Evolutionary conservation across 1,284 basidiomycete species (phyloP).

Genomic region (Ustilago sp.): DNA sequence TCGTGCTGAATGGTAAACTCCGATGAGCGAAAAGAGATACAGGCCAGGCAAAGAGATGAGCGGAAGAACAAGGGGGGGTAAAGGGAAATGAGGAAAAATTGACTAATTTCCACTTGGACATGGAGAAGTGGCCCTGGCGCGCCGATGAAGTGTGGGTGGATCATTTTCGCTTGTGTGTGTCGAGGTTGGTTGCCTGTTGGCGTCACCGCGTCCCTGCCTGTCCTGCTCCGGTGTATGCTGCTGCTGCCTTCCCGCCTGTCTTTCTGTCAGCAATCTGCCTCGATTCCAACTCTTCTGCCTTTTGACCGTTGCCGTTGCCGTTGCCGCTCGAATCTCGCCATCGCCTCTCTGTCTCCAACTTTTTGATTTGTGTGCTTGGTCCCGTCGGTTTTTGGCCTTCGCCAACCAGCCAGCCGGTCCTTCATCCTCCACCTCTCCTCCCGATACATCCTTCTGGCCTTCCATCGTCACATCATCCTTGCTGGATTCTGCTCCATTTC

Average conservation of each 20-base stretch:
- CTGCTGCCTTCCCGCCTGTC: background rate
- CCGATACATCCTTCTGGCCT: background rate
- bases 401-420: background rate
- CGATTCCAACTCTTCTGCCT: background rate
- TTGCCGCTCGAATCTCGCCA: slow-evolving; percentile 1
- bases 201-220: slow-evolving; percentile 7
- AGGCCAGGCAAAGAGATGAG: background rate
- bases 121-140: background rate
- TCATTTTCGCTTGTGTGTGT: background rate
- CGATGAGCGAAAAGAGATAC: background rate
- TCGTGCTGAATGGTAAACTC: slow-evolving; percentile 1
- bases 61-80: background rate
- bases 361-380: background rate
- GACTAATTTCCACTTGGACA: background rate
- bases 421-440: background rate
- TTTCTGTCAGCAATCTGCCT: background rate
- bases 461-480: background rate
- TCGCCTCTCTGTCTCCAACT: slow-evolving; percentile 4
- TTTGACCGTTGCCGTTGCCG: background rate
- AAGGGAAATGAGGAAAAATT: background rate
- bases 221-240: slow-evolving; percentile 4
- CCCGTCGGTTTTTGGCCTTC: background rate
- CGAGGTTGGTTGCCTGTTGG: slow-evolving; percentile 1
- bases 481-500: background rate
- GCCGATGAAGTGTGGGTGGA: background rate